Evolutionary conservation across 169 alveolate genomes (phyloP).

Genomic region (Plasmodium gonderi): DNA sequence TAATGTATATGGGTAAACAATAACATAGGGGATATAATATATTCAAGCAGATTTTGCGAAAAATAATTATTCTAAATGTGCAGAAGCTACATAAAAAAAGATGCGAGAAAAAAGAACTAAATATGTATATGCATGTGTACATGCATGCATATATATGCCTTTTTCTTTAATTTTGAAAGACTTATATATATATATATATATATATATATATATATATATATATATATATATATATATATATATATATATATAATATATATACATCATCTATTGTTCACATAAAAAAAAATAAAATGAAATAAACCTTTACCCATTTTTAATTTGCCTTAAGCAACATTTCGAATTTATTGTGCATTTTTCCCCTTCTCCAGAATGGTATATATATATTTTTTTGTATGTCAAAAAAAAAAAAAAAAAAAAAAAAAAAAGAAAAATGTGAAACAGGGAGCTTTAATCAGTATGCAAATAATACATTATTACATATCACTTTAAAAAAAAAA

Average conservation of each 20-base stretch:
- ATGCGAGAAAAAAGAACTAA: not conserved
- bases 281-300: not conserved
- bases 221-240: too few relatives aligned
- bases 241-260: too few relatives aligned
- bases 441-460: not conserved
- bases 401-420: not conserved
- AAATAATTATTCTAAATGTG: not conserved
- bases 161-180: not conserved
- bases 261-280: not conserved
- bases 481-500: not conserved
- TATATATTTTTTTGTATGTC: not conserved
- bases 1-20: not conserved
- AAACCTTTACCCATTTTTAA: not conserved
- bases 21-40: not conserved
- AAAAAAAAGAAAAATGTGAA: too few relatives aligned
- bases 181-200: not conserved
- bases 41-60: not conserved
- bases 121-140: not conserved
- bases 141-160: not conserved
- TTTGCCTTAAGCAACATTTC: not conserved
- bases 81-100: not conserved
- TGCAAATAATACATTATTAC: not conserved
- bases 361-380: not conserved
- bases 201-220: too few relatives aligned
- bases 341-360: not conserved